Conservation (phyloP, 2,329 filamentous ascomycete genomes). For the Botrytis hyacinthi region DNA sequence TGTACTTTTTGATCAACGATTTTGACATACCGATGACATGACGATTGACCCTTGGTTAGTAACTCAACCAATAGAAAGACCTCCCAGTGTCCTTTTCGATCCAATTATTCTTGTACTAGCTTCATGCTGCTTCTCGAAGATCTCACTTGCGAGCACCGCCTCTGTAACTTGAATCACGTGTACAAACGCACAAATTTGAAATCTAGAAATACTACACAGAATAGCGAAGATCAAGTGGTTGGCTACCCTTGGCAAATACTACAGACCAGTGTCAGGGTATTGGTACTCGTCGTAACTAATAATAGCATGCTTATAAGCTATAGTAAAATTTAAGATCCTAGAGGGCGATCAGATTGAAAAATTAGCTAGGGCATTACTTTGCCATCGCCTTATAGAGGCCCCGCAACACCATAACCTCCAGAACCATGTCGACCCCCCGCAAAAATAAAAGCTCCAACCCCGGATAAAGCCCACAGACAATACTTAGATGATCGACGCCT, state of each 20-base stretch:
- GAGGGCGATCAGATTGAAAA: neutral
- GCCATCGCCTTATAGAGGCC: neutral
- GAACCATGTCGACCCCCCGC: neutral
- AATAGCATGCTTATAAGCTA: neutral
- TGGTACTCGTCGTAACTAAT: neutral
- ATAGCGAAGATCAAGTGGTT: neutral
- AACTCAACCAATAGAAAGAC: neutral
- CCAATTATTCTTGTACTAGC: neutral
- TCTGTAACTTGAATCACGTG: neutral
- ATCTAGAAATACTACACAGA: neutral
- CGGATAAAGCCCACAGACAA: neutral
- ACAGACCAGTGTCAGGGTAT: neutral
- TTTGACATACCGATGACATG: neutral
- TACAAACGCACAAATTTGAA: neutral
- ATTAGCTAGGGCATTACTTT: neutral
- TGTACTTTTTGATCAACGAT: neutral
- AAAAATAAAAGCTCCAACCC: neutral
- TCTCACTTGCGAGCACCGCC: neutral
- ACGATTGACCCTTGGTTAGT: neutral
- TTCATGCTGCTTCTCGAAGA: neutral
- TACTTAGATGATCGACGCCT: neutral
- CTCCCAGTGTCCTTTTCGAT: neutral
- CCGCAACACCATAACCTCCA: neutral
- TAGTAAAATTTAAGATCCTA: neutral
- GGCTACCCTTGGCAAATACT: neutral